Base-by-base conservation (phyloP, 78 protist species). In the Dictyostelium capitatum region DNA sequence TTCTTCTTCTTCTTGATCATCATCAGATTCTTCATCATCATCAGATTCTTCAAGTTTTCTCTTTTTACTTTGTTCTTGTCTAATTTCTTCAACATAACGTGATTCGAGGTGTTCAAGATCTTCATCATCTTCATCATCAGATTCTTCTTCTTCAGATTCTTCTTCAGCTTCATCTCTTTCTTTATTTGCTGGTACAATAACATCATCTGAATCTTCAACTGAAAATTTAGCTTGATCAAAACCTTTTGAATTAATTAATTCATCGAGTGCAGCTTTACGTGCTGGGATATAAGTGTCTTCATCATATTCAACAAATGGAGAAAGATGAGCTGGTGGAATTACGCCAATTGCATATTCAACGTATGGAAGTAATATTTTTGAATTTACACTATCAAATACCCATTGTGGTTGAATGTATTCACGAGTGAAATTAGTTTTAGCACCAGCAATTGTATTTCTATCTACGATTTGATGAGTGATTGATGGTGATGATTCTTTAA, bases 371-470 rank as follows among this genome's bases (percentile, higher is more conserved):
- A 95, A 84, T 6, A 54, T 25, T 53, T 46, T 43, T 9, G 81
- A 80, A 89, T 98, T 98, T 80, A 97, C 25, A 56, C 95, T 95
- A 89, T 98, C 99, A 82, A 83, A 97, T 23, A 99, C 95, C 99
- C 99, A 99, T 96, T 99, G 99, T 30, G 99, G 99, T 91, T 97
- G 99, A 28, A 98, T 90, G 90, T 97, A 97, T 41, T 51, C 95
- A 46, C 97, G 87, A 6, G 70, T 87, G 48, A 0, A 57, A 20
- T 57, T 30, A 11, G 12, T 6, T 17, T 81, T 54, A 19, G 32
- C 15, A n/a, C 50, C 7, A 12, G 56, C 15, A 1, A 51, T 4
- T 25, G 20, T 20, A 46, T 46, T 65, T 59, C 83, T 78, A 75
- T 97, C 98, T 43, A 93, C 57, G 65, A 97, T 91, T 30, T 90